Conservation (phyloP, 192 early-diverging fungal genomes). For the Umbelopsis sp. region DNA sequence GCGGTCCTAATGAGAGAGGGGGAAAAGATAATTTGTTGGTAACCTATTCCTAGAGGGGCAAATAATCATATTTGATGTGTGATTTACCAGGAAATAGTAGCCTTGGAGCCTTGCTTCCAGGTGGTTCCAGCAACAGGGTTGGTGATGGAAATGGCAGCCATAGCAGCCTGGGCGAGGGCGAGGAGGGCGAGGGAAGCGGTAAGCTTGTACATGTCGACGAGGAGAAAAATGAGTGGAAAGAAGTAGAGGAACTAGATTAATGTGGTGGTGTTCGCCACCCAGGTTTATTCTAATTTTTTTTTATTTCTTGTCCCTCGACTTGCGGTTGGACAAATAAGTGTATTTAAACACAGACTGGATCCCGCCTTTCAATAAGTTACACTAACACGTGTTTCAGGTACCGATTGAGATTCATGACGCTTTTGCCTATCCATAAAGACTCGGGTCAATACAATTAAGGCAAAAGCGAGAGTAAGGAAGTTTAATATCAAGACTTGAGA, state of each 20-base stretch:
- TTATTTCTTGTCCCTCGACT: not conserved
- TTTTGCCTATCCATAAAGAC: too few species aligned
- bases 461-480: not conserved
- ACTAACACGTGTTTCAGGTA: conserved; percentile 15
- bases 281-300: not conserved
- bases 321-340: conserved; percentile 3
- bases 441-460: too few species aligned
- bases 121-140: conserved; percentile 18
- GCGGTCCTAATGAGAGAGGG: not conserved
- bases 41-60: not conserved
- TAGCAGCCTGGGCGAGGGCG: not conserved
- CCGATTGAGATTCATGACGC: not conserved
- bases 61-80: too few species aligned
- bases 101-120: conserved; percentile 21
- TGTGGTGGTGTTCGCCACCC: not conserved
- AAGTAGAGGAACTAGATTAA: not conserved
- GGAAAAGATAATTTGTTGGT: not conserved
- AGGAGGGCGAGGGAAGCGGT: conserved; percentile 17
- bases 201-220: conserved; percentile 12
- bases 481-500: conserved; percentile 10
- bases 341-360: not conserved
- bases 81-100: conserved; percentile 20
- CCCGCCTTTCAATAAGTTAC: not conserved
- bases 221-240: conserved; percentile 16
- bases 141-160: conserved; percentile 12